Base-by-base conservation (phyloP, 306 rosid genomes). In the Citrullus colocynthis region DNA sequence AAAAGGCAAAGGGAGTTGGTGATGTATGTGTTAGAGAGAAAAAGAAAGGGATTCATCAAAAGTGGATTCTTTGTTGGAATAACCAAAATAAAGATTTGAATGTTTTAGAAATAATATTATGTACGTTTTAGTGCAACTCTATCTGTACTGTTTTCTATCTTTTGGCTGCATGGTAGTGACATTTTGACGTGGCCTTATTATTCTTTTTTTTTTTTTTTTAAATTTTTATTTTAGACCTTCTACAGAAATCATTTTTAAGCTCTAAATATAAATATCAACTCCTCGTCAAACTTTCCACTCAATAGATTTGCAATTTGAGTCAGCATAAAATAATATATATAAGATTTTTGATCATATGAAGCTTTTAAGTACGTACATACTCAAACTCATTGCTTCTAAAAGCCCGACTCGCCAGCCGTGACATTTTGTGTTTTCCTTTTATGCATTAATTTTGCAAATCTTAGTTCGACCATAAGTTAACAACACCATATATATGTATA, bases 51-150 rank as follows among this genome's bases (percentile, higher is more conserved):
- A 0, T n/a, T n/a, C 9, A 67, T 10, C 4, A 51, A 67, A 72
- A 72, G 60, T 72, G 76, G 76, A 72, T 15, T 72, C 76, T 48
- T 28, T 49, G 76, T 72, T 72, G 59, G 76, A 48, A 28, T 1
- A 72, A 45, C 12, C 9, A 44, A 69, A 24, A 42, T 5, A 69
- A 70, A 70, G 18, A 70, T 34, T 58, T 20, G 0, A 14, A 39
- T 14, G 3, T 16, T n/a, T 42, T 5, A 6, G 18, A 75, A 32
- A n/a, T 17, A 34, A 44, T 2, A 4, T 74, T 1, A 6, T 74
- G 87, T 84, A 84, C 87, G 30, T 81, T 17, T 52, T 70, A 78
- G 85, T 84, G 86, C 87, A 75, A 48, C 73, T 75, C 83, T 45
- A 75, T 79, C 83, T 86, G 87, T 83, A 75, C 82, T 80, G 83